Evolutionary conservation across 805 yeast species (phyloP), one percentile per base, ranked within the genome.

Genomic region (Pichia sporocuriosa): DNA sequence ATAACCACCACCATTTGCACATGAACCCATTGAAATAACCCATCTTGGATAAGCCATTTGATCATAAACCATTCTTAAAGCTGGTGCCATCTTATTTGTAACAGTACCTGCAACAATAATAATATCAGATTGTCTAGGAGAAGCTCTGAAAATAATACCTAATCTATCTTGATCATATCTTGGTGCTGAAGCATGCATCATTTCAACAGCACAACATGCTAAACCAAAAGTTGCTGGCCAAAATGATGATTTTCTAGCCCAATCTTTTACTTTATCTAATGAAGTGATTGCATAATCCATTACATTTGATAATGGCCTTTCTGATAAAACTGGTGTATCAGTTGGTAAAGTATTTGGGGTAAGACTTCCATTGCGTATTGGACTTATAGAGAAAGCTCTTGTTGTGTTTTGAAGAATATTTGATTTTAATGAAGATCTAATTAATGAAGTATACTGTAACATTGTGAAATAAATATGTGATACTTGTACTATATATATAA

Each of bases 1-100:
- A 67, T 85, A 85, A 26, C 95, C 95, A 47, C 95, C 95, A 48
- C 95, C 95, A 61, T 85, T 85, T 49, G 95, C 95, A 68, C 95
- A 85, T 7, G 90, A 81, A 37, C 95, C 95, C 95, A 85, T 85
- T 43, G 93, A 83, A 54, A 85, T 85, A 39, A 86, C 95, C 95
- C 95, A 85, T 67, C 89, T 79, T 35, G 95, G 95, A 54, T 83
- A 93, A 27, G 95, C 87, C 95, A 86, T 86, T 67, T 85, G 95
- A 64, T 85, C 95, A 64, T 86, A 85, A 26, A 85, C 95, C 68
- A 84, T 93, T 69, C 95, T 81, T 62, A 85, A 70, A 21, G 93
- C 93, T 31, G 95, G 95, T 2, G 95, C 95, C 95, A 85, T 85
- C 68, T 85, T 85, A 63, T 85, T 85, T 49, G 95, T 85, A 51